A percentile compares a stretch with the other conserved stretches of the same genome.
Evolutionary conservation across 73 alveolate species (phyloP).

Genomic region (Urostyla sp.): DNA sequence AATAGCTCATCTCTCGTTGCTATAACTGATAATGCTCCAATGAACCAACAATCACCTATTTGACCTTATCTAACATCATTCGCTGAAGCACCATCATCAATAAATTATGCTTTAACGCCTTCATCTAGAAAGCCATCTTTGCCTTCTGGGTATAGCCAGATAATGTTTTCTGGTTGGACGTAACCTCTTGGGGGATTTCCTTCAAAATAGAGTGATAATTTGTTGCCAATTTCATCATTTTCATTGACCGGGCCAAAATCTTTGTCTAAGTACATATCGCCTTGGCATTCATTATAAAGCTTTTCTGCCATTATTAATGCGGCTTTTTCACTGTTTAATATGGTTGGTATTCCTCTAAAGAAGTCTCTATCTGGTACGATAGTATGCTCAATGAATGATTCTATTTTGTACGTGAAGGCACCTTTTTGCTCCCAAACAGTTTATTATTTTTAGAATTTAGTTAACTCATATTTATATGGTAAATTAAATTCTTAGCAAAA

Average conservation of each 20-base stretch:
- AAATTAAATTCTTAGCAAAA: background rate
- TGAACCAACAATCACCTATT: constrained; percentile 99
- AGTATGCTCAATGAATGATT: background rate
- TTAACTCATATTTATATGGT: background rate
- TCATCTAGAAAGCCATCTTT: constrained; percentile 58
- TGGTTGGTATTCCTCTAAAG: constrained; percentile 67
- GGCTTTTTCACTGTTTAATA: constrained; percentile 85
- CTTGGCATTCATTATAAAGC: constrained; percentile 41
- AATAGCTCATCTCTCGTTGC: constrained; percentile 95
- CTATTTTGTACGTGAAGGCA: background rate
- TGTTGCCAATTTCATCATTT: constrained; percentile 78
- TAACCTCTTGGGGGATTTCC: constrained; percentile 82
- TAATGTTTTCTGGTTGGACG: constrained; percentile 82
- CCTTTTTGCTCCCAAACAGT: background rate
- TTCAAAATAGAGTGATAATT: constrained; percentile 72
- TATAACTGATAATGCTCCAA: constrained; percentile 97
- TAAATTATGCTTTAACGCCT: constrained; percentile 47
- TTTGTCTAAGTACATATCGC: constrained; percentile 80
- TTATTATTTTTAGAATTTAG: background rate
- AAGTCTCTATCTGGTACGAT: constrained; percentile 15
- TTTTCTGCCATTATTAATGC: constrained; percentile 84
- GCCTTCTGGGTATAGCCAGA: constrained; percentile 92
- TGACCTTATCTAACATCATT: constrained; percentile 97
- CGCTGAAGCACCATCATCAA: constrained; percentile 89
- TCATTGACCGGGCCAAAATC: constrained; percentile 96